Evolutionary conservation across 306 rosid species (phyloP), one percentile per base, ranked within the genome.

Genomic region (Casuarina equisetifolia): DNA sequence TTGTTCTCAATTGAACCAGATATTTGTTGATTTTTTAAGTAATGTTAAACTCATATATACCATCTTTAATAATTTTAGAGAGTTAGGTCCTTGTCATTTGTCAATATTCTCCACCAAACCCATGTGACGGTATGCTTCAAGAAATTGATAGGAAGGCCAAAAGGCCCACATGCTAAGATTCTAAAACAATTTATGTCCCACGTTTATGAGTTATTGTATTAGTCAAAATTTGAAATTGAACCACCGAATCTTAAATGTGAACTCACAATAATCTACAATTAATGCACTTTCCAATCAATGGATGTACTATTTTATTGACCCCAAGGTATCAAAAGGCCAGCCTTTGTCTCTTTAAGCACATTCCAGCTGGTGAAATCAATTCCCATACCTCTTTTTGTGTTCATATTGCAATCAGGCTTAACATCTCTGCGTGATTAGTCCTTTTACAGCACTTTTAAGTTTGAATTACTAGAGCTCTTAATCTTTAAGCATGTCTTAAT

Each of bases 351-450:
- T 59, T 67, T 52, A 38, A 46, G 48, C 69, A 20, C 73, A 46
- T 74, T 70, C 81, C 78, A 81, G 69, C 78, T 78, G 55, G 63
- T 66, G 50, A 36, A 38, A 40, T 64, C 48, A 39, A 64, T 39
- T 16, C 8, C 42, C 2, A 35, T 10, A 32, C 70, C 70, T 39
- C 13, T 16, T 16, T 75, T 2, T 6, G 20, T 12, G 72, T 49
- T 46, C 36, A n/a, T 19, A 4, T 63, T 8, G 39, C 17, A 75
- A 19, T 25, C 49, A 55, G 55, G 55, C 77, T 10, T 58, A 25
- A 58, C 19, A 19, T 55, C 19, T 55, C 7, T 55, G 19, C 35
- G 6, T 55, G 2, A 55, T 55, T 55, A 55, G 19, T 55, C 62
- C 32, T 58, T 57, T 32, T 19, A 58, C 4, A 20, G 64, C 64